Conservation (phyloP, 2,329 filamentous ascomycete species). For the Stagonosporopsis cucurbitacearum region DNA sequence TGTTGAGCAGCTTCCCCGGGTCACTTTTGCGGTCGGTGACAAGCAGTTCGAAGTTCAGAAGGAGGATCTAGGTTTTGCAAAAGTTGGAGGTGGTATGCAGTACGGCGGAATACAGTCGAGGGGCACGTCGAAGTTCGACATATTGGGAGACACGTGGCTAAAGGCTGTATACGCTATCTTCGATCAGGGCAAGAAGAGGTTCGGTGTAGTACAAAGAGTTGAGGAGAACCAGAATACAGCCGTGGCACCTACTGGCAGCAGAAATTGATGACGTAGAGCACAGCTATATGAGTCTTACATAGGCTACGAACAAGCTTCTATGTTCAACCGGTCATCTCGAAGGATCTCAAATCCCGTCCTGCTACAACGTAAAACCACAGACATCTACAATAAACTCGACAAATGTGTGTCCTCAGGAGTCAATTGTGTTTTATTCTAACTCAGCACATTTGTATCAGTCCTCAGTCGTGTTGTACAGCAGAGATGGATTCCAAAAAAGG, state of each 20-base stretch:
- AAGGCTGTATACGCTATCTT: slow-evolving; percentile 72
- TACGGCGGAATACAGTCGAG: slow-evolving; percentile 71
- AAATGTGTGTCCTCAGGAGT: too few species aligned
- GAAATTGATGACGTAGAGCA: not conserved
- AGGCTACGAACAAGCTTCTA: too few species aligned
- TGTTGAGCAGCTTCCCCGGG: slow-evolving; percentile 62
- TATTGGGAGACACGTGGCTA: slow-evolving; percentile 68
- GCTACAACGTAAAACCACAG: too few species aligned
- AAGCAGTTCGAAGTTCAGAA: slow-evolving; percentile 67
- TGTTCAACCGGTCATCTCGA: too few species aligned
- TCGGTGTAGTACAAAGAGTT: slow-evolving; percentile 64
- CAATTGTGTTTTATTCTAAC: too few species aligned
- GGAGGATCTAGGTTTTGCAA: slow-evolving; percentile 66
- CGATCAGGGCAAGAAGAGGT: slow-evolving; percentile 65
- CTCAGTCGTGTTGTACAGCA: too few species aligned
- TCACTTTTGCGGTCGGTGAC: slow-evolving; percentile 69
- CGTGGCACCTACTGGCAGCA: slow-evolving; percentile 13
- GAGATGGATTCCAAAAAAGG: too few species aligned
- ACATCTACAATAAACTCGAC: too few species aligned
- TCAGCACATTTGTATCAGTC: too few species aligned
- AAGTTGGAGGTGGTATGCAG: slow-evolving; percentile 60
- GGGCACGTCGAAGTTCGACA: slow-evolving; percentile 59
- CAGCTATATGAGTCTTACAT: not conserved
- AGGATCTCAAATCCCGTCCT: too few species aligned
- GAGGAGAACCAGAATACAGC: slow-evolving; percentile 36